Base-by-base conservation (phyloP, 164 flowering plant genomes). In the Platanus orientalis region DNA sequence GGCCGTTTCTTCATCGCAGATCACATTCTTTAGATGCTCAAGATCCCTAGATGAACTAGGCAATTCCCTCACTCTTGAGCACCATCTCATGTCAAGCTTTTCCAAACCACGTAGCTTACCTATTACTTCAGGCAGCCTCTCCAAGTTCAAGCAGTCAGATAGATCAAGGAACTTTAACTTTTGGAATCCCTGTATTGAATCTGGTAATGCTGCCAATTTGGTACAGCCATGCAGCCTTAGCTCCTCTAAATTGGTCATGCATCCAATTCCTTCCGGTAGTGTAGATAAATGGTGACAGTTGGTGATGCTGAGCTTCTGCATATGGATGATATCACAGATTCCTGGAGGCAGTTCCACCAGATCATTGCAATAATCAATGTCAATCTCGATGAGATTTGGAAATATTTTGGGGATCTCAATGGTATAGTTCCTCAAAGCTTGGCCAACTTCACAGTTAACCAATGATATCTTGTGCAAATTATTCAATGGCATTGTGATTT, bases 141-240 rank as follows among this genome's bases (percentile, higher is more conserved):
- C 7, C 58, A 82, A 34, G 49, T 65, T 64, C 2, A 55, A 20
- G 45, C 82, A 79, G 3, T 71, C 64, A 2, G 80, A n/a, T n/a
- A n/a, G n/a, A n/a, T n/a, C n/a, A n/a, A n/a, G n/a, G n/a, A n/a
- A n/a, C n/a, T n/a, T n/a, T n/a, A n/a, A n/a, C n/a, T n/a, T 70
- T 0, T 40, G 17, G n/a, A 75, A 77, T 36, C 39, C 30, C 16
- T 58, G 63, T 29, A 74, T 61, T 3, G 81, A 67, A 16, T 72
- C 71, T 7, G 83, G 83, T 30, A 83, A 54, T 50, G 51, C 67
- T 13, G 1, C 1, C 52, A 80, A 57, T 34, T 60, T 32, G 1
- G 73, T 72, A 39, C 84, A 82, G 2, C 73, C 60, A 27, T 25
- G 64, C 13, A 82, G 79, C 74, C 81, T 75, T 34, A 78, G 54